A percentile compares a stretch with the other conserved stretches of the same genome.
phyloP scores from a whole-genome alignment of 2,329 filamentous ascomycete species.

The Pseudogymnoascus sp. region DNA sequence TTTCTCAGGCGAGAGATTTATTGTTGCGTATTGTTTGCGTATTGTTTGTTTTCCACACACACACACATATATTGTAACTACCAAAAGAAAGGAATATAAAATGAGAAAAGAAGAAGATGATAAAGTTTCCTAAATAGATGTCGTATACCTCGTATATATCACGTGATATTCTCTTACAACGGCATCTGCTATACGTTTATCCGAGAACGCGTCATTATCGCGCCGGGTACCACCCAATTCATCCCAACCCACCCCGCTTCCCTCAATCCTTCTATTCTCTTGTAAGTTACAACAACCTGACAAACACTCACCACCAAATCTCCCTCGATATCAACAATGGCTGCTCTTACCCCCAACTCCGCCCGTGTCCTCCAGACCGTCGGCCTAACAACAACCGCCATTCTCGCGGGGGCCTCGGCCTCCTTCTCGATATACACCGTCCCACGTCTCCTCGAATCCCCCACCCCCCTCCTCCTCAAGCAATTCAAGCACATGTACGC shows the following conservation, averaged over 20 bases:
- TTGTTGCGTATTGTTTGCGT: background rate
- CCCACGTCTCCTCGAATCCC: constrained; percentile 47
- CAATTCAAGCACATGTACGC: constrained; percentile 44
- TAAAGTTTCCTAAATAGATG: background rate
- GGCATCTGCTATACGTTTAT: background rate
- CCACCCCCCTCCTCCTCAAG: constrained; percentile 44
- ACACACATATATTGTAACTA: background rate
- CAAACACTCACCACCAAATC: background rate
- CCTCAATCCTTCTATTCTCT: background rate
- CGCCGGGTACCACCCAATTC: background rate
- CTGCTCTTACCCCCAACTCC: constrained; percentile 10
- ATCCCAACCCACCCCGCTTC: background rate
- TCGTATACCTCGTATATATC: background rate
- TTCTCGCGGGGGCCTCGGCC: constrained; percentile 33
- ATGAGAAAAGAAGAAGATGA: background rate
- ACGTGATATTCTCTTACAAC: no score
- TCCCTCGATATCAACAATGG: background rate
- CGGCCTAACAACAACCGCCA: constrained; percentile 43
- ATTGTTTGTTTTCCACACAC: no score
- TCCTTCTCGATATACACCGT: constrained; percentile 37
- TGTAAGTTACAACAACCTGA: background rate
- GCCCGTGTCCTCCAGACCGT: constrained; percentile 42
- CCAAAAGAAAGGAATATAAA: background rate
- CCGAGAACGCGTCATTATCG: background rate
- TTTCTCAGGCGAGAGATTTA: background rate